Evolutionary conservation across 2,329 filamentous ascomycete species (phyloP).

Genomic region (Ascocoryne sarcoides): DNA sequence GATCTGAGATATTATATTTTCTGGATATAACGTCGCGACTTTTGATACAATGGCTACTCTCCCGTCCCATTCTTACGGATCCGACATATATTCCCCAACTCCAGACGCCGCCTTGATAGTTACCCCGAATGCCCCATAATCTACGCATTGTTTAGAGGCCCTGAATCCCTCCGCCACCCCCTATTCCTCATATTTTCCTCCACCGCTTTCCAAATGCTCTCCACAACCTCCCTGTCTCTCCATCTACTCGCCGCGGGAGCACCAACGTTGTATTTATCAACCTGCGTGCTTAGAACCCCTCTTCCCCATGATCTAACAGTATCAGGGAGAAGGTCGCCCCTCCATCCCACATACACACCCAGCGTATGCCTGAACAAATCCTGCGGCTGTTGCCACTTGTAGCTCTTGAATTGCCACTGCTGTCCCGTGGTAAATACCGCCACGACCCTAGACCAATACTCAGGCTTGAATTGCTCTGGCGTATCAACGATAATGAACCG

Average conservation of each 20-base stretch:
- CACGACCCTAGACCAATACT: constrained; percentile 93
- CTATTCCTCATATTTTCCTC: constrained; percentile 79
- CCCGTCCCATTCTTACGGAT: too few relatives aligned
- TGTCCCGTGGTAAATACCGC: constrained; percentile 97
- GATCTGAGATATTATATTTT: too few relatives aligned
- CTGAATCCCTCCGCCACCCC: constrained; percentile 71
- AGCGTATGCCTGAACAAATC: constrained; percentile 86
- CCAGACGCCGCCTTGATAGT: too few relatives aligned
- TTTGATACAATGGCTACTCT: too few relatives aligned
- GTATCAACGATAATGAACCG: constrained; percentile 95
- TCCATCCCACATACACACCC: constrained; percentile 87
- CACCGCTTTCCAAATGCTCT: constrained; percentile 83
- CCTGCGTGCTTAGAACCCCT: constrained; percentile 64
- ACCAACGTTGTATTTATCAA: constrained; percentile 74
- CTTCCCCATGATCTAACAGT: constrained; percentile 79
- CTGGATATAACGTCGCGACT: too few relatives aligned
- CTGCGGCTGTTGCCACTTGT: constrained; percentile 85
- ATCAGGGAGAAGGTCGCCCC: constrained; percentile 70
- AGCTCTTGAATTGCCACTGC: constrained; percentile 96
- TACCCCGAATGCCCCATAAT: too few relatives aligned
- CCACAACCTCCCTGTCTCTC: constrained; percentile 87
- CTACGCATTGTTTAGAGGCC: constrained; percentile 43
- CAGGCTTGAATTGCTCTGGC: constrained; percentile 90
- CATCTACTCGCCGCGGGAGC: constrained; percentile 44
- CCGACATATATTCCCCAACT: too few relatives aligned